Evolutionary conservation across 805 yeast genomes (phyloP).

Genomic region (Kodamaea nitidulidarum): DNA sequence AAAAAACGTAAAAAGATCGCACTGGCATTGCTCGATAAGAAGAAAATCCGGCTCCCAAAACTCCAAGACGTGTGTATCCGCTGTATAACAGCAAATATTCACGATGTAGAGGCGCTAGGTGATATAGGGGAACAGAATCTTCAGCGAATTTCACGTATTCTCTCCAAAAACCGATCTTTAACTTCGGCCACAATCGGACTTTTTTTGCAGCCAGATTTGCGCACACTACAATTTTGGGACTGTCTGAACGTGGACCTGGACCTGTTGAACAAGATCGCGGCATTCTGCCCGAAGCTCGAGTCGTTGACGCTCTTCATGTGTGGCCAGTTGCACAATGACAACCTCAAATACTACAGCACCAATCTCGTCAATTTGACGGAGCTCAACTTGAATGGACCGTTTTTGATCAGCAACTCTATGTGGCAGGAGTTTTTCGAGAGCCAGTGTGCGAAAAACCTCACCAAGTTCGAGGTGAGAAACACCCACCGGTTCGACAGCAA

Average conservation of each 20-base stretch:
- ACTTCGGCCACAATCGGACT: constrained; percentile 67
- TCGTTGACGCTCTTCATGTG: constrained; percentile 78
- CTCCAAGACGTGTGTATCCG: constrained; percentile 80
- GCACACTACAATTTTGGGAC: constrained; percentile 77
- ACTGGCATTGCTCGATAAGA: constrained; percentile 73
- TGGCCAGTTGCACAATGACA: constrained; percentile 83
- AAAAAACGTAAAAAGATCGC: constrained; percentile 77
- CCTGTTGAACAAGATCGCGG: constrained; percentile 64
- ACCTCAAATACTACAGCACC: constrained; percentile 56
- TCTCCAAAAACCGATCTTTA: constrained; percentile 78
- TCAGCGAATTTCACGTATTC: constrained; percentile 67
- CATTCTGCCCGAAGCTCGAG: constrained; percentile 73
- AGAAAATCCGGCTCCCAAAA: constrained; percentile 58
- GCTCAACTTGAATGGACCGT: constrained; percentile 82
- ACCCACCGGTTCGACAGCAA: constrained; percentile 79
- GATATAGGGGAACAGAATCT: constrained; percentile 76
- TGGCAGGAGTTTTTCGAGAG: constrained; percentile 76
- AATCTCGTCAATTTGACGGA: constrained; percentile 52
- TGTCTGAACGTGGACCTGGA: constrained; percentile 74
- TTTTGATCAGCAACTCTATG: constrained; percentile 65
- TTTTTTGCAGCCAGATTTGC: constrained; percentile 61
- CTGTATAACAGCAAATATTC: constrained; percentile 61
- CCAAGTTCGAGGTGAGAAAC: constrained; percentile 61
- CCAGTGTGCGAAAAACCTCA: constrained; percentile 48
- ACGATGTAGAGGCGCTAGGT: constrained; percentile 76